These are phyloP conservation scores for Pelargonium myrrhifolium DNA, from an alignment of 441 rosid species.

Conservation along the genomic window DNA sequence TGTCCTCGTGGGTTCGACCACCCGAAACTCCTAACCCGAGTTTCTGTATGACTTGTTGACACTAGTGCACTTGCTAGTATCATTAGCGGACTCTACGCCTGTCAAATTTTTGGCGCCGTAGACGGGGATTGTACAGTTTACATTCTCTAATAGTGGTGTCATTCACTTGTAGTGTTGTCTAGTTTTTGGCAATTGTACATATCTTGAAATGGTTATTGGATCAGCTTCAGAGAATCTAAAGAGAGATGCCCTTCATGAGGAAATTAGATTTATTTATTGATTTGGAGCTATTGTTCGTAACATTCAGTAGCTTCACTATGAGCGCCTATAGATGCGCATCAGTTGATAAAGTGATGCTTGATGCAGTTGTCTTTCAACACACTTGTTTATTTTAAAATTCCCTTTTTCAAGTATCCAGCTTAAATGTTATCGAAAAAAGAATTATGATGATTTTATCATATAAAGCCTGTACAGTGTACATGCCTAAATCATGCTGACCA, in stretches of 20 bases:
- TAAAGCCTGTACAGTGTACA: not conserved
- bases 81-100: too few species aligned
- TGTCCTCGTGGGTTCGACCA: too few species aligned
- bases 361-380: not conserved
- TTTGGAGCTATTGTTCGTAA: not conserved
- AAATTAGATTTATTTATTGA: not conserved
- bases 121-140: too few species aligned
- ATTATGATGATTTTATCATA: not conserved
- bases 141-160: too few species aligned
- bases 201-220: not conserved
- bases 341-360: not conserved
- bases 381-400: not conserved
- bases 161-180: too few species aligned
- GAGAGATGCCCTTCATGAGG: too few species aligned
- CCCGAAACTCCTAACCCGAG: too few species aligned
- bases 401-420: not conserved
- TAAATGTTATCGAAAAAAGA: too few species aligned
- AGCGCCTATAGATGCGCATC: not conserved
- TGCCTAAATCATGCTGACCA: not conserved
- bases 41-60: too few species aligned
- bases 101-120: too few species aligned
- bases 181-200: too few species aligned
- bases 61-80: too few species aligned
- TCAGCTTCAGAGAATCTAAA: not conserved
- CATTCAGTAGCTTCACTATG: not conserved